Conservation (phyloP, 768 basidiomycete species). For the Boletus patriciae region DNA sequence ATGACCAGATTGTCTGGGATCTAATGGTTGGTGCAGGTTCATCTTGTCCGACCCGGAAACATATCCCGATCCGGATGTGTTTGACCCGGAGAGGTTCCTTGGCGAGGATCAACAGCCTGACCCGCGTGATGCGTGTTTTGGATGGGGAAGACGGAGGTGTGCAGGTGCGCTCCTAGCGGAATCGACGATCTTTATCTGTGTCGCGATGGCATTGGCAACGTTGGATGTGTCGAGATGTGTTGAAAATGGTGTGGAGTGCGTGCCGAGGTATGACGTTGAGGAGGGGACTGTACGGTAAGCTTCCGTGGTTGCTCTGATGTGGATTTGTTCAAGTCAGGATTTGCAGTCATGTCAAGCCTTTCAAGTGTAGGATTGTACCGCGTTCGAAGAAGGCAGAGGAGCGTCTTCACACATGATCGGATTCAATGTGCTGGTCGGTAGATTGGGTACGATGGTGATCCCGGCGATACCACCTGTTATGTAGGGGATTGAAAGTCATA, state of each 20-base stretch:
- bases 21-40: background rate
- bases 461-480: too few species aligned
- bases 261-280: constrained; percentile 1
- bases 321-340: background rate
- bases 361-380: constrained; percentile 7
- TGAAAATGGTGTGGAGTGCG: background rate
- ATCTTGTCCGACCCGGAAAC: background rate
- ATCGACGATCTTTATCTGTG: constrained; percentile 6
- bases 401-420: background rate
- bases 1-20: background rate
- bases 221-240: constrained; percentile 7
- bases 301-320: too few species aligned
- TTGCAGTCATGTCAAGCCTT: constrained; percentile 8
- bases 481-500: too few species aligned
- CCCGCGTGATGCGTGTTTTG: constrained; percentile 12
- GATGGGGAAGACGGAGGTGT: constrained; percentile 12
- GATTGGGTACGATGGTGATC: too few species aligned
- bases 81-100: constrained; percentile 12
- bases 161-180: constrained; percentile 6
- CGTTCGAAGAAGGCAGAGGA: constrained; percentile 1
- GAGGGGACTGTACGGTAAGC: background rate
- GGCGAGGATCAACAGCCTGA: constrained; percentile 3
- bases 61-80: constrained; percentile 5
- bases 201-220: constrained; percentile 6
- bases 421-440: too few species aligned